Base-by-base conservation (phyloP, 805 yeast species). In the Metschnikowia amazonensis region DNA sequence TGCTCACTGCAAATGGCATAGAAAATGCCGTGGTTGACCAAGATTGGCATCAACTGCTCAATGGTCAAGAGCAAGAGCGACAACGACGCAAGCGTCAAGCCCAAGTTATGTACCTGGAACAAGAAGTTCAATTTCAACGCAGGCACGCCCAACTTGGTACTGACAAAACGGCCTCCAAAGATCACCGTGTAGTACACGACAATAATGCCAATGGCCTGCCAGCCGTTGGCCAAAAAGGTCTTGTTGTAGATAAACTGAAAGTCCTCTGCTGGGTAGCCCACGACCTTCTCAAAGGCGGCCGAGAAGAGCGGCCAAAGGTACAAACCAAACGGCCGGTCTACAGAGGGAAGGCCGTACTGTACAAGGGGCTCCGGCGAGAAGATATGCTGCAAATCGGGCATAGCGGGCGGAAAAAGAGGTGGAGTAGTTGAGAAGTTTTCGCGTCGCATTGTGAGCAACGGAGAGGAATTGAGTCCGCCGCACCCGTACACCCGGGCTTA, bases 41-140 rank as follows among this genome's bases (percentile, higher is more conserved):
- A 66, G 59, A 87, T 82, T 33, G 98, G 97, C 41, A 87, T 61
- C 53, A 90, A 66, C 70, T 94, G 98, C 72, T 92, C 99, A 44
- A 85, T 64, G 62, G 85, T 72, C 57, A 92, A 79, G 32, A 83
- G 57, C 55, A 89, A 74, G 60, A 92, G 73, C 16, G 72, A 57
- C 48, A 83, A 75, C 8, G 96, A 87, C 37, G 82, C 70, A 17
- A 76, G 47, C 10, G 97, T 88, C 60, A 92, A 76, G 30, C 80
- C 58, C 48, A 89, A 63, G 70, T 92, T 92, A 69, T 92, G 98
- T 49, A 89, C 59, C 71, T 89, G 96, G 75, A 89, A 90, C 50
- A 89, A 63, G 32, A 71, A 65, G 64, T 84, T 84, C 65, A 90
- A 75, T 67, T 85, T 84, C 65, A 86, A 76, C 13, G 96, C 86